Evolutionary conservation across 257 asterid species (phyloP).

Genomic region (Jacaranda mimosifolia): DNA sequence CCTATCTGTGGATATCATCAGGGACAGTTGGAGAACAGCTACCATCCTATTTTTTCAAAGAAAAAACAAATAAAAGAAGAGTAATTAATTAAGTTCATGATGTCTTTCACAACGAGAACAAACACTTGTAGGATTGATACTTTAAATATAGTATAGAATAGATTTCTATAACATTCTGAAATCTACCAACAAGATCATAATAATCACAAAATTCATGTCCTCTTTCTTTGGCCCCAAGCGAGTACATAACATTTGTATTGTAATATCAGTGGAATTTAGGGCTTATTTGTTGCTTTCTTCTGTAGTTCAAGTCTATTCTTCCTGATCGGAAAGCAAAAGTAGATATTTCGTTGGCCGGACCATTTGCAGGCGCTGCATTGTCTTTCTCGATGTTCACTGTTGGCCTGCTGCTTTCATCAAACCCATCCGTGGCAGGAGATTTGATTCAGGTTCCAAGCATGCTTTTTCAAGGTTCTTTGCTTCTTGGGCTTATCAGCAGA

Average conservation of each 20-base stretch:
- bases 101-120: too few species aligned
- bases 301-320: slow-evolving; percentile 94
- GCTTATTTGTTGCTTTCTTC: slow-evolving; percentile 27
- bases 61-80: too few species aligned
- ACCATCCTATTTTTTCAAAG: too few species aligned
- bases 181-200: not conserved
- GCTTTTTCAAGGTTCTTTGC: slow-evolving; percentile 96
- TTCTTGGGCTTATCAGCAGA: slow-evolving; percentile 95
- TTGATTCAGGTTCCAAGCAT: slow-evolving; percentile 93
- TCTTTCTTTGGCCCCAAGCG: slow-evolving; percentile 3
- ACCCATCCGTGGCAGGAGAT: slow-evolving; percentile 78
- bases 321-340: slow-evolving; percentile 92
- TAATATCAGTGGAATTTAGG: slow-evolving; percentile 9
- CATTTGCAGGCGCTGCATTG: slow-evolving; percentile 84
- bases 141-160: too few species aligned
- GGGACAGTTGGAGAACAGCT: not conserved
- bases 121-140: too few species aligned
- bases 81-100: too few species aligned
- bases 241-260: not conserved
- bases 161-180: not conserved
- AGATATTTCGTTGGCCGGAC: slow-evolving; percentile 93
- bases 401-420: slow-evolving; percentile 86
- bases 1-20: not conserved
- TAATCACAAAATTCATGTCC: not conserved
- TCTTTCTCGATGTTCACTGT: slow-evolving; percentile 85